Evolutionary conservation across 2,329 filamentous ascomycete genomes (phyloP).

Genomic region (Pestalotiopsis sp.): DNA sequence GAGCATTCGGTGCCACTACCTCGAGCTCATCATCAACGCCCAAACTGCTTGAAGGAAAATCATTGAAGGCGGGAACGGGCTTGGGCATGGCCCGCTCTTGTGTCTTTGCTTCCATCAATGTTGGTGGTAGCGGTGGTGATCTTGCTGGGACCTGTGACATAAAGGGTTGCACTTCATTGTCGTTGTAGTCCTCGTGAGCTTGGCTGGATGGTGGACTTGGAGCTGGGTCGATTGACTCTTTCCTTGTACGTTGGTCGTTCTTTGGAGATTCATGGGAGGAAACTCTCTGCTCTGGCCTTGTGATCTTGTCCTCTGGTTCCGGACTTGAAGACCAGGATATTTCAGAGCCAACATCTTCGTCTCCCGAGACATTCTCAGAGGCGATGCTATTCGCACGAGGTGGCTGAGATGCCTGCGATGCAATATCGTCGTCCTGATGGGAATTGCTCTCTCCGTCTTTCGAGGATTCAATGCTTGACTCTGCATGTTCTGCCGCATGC

Average conservation of each 20-base stretch:
- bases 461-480: background rate
- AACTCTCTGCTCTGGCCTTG: too few relatives aligned
- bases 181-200: background rate
- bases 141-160: conserved; percentile 26
- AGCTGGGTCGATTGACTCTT: background rate
- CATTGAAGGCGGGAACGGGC: background rate
- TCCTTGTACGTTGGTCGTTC: too few relatives aligned
- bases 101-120: conserved; percentile 16
- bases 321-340: background rate
- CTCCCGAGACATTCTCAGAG: background rate
- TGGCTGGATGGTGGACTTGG: background rate
- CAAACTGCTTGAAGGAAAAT: conserved; percentile 29
- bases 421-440: background rate
- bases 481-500: conserved; percentile 9
- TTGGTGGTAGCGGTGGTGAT: conserved; percentile 24
- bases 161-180: conserved; percentile 18
- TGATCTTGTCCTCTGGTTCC: background rate
- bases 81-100: conserved; percentile 1
- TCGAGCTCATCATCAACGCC: conserved; percentile 33
- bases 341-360: background rate
- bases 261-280: too few relatives aligned
- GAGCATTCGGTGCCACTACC: conserved; percentile 29
- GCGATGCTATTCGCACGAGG: background rate
- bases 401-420: background rate
- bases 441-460: background rate